Conservation (phyloP, 805 yeast genomes). For the Candida taoyuanica region DNA sequence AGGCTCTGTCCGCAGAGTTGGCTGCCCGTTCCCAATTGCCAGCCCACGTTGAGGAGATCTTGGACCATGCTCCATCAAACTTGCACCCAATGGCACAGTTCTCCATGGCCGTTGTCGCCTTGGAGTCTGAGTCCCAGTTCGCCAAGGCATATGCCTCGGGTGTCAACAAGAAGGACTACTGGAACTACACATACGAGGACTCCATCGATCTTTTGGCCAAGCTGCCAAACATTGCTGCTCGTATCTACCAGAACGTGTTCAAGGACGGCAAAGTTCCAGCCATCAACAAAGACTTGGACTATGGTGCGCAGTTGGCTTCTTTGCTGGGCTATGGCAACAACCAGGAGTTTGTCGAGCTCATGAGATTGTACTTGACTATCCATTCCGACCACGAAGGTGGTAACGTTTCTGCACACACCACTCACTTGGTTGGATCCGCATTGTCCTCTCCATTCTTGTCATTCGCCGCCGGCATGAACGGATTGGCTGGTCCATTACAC, state of each 20-base stretch:
- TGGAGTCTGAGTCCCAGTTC: conserved; percentile 78
- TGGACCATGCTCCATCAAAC: conserved; percentile 69
- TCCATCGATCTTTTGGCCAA: conserved; percentile 76
- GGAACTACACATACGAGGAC: conserved; percentile 82
- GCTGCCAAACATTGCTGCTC: conserved; percentile 75
- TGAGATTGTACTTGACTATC: conserved; percentile 76
- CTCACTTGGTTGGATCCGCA: conserved; percentile 83
- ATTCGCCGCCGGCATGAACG: conserved; percentile 77
- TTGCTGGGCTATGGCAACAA: conserved; percentile 53
- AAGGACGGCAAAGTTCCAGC: conserved; percentile 67
- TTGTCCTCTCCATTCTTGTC: conserved; percentile 74
- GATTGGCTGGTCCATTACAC: conserved; percentile 84
- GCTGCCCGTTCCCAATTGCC: conserved; percentile 78
- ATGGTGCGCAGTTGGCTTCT: conserved; percentile 60
- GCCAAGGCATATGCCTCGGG: conserved; percentile 84
- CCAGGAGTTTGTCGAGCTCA: conserved; percentile 69
- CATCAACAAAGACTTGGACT: conserved; percentile 53
- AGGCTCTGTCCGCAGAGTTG: conserved; percentile 67
- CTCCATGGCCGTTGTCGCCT: conserved; percentile 75
- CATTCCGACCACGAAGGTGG: conserved; percentile 92
- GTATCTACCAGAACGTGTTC: conserved; percentile 80
- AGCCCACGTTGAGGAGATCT: conserved; percentile 66
- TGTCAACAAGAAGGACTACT: conserved; percentile 76
- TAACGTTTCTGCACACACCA: conserved; percentile 82
- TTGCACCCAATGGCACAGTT: conserved; percentile 91